phyloP scores from a whole-genome alignment of 2,329 filamentous ascomycete species.

The Calonectria montana region DNA sequence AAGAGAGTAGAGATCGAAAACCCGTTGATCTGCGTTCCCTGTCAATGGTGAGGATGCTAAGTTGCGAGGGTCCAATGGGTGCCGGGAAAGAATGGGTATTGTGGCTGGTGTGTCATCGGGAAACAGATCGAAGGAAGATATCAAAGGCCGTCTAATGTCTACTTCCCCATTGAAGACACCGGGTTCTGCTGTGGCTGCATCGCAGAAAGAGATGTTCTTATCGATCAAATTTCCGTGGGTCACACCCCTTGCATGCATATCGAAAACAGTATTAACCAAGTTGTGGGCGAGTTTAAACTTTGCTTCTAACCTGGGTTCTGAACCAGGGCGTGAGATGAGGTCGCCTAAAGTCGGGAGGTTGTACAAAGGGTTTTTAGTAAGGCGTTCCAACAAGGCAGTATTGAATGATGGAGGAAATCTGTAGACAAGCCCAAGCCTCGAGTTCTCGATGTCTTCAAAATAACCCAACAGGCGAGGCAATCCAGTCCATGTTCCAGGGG shows the following conservation, averaged over 20 bases:
- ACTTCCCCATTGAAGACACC: constrained; percentile 59
- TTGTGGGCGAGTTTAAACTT: constrained; percentile 82
- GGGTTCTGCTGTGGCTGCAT: constrained; percentile 54
- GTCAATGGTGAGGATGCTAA: constrained; percentile 60
- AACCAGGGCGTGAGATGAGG: constrained; percentile 62
- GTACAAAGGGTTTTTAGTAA: constrained; percentile 61
- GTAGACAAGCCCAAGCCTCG: constrained; percentile 80
- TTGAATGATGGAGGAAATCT: constrained; percentile 76
- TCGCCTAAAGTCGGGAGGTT: constrained; percentile 66
- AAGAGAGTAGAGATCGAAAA: constrained; percentile 78
- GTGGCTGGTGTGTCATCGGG: constrained; percentile 40
- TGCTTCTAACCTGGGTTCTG: constrained; percentile 77
- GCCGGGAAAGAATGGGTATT: constrained; percentile 57
- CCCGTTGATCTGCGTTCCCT: constrained; percentile 65
- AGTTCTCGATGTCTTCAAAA: constrained; percentile 78
- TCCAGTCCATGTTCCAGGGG: constrained; percentile 69
- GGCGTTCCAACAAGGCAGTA: constrained; percentile 64
- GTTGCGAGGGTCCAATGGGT: constrained; percentile 71
- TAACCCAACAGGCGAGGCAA: constrained; percentile 73
- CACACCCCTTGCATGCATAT: constrained; percentile 76
- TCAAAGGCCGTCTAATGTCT: constrained; percentile 75
- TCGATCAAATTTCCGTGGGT: constrained; percentile 78
- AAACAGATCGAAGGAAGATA: constrained; percentile 82
- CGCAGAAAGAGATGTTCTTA: constrained; percentile 75
- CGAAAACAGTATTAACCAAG: constrained; percentile 77